These are phyloP conservation scores for Fusarium foetens DNA, from an alignment of 2,329 filamentous ascomycete species.

Conservation along the genomic window DNA sequence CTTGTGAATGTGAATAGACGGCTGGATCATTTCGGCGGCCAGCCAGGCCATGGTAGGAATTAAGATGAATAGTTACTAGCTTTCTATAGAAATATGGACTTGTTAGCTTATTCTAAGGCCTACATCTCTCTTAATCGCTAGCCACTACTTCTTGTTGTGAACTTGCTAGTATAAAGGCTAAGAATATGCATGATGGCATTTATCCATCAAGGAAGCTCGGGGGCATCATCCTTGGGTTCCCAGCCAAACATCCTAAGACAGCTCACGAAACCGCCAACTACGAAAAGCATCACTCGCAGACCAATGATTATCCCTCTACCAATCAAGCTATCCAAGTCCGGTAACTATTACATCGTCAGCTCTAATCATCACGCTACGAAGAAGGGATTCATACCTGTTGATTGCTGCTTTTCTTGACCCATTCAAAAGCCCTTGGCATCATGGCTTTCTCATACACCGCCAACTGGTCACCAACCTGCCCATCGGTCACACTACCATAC, in stretches of 20 bases:
- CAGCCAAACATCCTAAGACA: neutral
- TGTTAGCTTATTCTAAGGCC: too few species aligned
- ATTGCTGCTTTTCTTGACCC: neutral
- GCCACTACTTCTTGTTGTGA: too few species aligned
- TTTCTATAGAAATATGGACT: too few species aligned
- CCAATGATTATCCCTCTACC: neutral
- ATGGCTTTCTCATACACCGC: neutral
- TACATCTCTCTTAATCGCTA: fast-evolving
- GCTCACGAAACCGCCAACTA: fast-evolving
- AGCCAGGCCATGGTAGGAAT: too few species aligned
- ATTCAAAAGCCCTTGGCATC: neutral
- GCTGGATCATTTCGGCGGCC: too few species aligned
- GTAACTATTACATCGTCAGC: neutral
- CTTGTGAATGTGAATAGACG: too few species aligned
- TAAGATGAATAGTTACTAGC: too few species aligned
- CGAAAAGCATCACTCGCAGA: fast-evolving
- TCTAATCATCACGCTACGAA: too few species aligned
- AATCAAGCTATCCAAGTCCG: neutral
- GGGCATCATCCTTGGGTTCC: neutral
- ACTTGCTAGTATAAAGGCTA: too few species aligned
- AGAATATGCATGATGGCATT: too few species aligned
- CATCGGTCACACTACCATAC: neutral
- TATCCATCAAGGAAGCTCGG: neutral
- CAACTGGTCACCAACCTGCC: fast-evolving
- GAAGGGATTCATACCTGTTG: neutral